Conservation (phyloP, 2,329 filamentous ascomycete species). For the Sordariomycetes sp. region DNA sequence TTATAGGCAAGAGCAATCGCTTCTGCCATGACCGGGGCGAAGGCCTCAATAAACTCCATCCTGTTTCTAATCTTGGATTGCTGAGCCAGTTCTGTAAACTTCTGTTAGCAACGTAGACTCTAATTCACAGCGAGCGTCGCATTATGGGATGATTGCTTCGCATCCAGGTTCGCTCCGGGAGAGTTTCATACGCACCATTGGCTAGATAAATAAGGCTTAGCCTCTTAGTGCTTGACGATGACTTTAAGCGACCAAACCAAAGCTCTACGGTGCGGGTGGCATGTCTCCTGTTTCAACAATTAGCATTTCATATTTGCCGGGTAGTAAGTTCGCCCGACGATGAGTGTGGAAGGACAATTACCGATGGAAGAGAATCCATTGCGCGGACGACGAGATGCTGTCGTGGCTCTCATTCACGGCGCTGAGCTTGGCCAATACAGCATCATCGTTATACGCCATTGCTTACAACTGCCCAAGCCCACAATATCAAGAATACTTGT, state of each 20-base stretch:
- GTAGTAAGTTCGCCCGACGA: background rate
- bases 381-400: constrained; percentile 87
- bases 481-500: background rate
- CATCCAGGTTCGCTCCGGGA: background rate
- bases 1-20: constrained; percentile 87
- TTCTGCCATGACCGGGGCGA: constrained; percentile 83
- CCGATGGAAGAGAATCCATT: constrained; percentile 99
- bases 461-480: constrained; percentile 7
- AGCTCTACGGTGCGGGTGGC: constrained; percentile 84
- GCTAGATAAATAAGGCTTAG: constrained; percentile 89
- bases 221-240: constrained; percentile 73
- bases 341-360: constrained; percentile 23
- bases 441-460: constrained; percentile 95
- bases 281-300: constrained; percentile 51
- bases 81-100: constrained; percentile 71
- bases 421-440: constrained; percentile 86
- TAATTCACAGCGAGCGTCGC: background rate
- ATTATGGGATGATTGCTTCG: background rate
- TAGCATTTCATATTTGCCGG: background rate
- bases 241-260: constrained; percentile 82
- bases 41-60: constrained; percentile 83
- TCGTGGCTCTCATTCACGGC: constrained; percentile 96
- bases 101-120: background rate
- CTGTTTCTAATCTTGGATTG: constrained; percentile 89
- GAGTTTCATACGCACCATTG: constrained; percentile 51